Evolutionary conservation across 306 rosid species (phyloP).

Genomic region (Canavalia gladiata): DNA sequence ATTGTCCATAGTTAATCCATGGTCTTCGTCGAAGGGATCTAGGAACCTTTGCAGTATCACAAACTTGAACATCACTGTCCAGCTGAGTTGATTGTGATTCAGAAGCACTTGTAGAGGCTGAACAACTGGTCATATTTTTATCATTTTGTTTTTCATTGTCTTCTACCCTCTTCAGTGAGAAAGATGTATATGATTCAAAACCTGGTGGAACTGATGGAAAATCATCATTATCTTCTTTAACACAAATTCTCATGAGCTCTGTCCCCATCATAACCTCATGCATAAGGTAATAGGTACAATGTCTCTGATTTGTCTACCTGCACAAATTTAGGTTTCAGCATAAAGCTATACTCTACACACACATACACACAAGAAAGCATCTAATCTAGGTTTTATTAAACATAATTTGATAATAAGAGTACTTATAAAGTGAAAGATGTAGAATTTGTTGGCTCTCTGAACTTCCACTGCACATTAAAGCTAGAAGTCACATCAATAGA

Average conservation of each 20-base stretch:
- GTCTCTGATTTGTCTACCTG: constrained; percentile 43
- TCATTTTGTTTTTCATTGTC: constrained; percentile 61
- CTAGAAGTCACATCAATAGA: constrained; percentile 47
- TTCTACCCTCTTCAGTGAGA: constrained; percentile 64
- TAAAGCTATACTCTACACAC: constrained; percentile 18
- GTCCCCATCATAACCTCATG: constrained; percentile 78
- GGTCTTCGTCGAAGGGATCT: constrained; percentile 81
- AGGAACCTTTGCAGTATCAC: constrained; percentile 64
- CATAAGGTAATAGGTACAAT: constrained; percentile 37
- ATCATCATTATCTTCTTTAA: constrained; percentile 92
- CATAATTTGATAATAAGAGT: constrained; percentile 41
- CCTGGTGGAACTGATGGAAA: constrained; percentile 99
- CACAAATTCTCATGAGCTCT: constrained; percentile 80
- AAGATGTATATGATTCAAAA: constrained; percentile 87
- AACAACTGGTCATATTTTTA: constrained; percentile 57
- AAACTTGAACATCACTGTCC: constrained; percentile 55
- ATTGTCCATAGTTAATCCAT: constrained; percentile 68
- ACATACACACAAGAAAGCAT: not conserved
- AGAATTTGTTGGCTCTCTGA: constrained; percentile 23
- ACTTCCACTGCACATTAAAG: constrained; percentile 38
- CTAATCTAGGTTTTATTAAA: constrained; percentile 42
- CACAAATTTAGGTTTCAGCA: constrained; percentile 44
- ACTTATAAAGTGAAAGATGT: constrained; percentile 36
- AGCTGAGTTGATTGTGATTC: constrained; percentile 65
- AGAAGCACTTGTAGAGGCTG: constrained; percentile 58